Evolutionary conservation across 768 basidiomycete species (phyloP), one percentile per base, ranked within the genome.

Genomic region (Suillus spraguei): DNA sequence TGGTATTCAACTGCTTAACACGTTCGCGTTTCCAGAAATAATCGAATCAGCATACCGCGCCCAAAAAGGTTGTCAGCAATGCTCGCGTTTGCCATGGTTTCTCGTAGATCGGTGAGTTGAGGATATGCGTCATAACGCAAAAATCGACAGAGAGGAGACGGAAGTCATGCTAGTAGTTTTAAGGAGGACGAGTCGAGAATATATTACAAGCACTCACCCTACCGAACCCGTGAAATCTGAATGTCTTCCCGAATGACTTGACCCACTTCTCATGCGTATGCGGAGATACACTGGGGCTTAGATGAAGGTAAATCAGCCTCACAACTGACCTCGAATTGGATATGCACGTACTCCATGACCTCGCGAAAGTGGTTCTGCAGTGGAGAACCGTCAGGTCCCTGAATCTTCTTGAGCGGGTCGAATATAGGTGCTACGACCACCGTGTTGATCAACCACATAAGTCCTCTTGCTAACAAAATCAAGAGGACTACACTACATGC

Each of bases 11-110:
- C 39, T 32, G 36, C 28, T 65, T 32, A 61, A 50, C 42, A 28
- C n/a, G 28, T 36, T 44, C 39, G 39, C 17, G 3, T 35, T 7
- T 33, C 33, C 17, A 66, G 53, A 24, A 38, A 33, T 13, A 42
- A 56, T 35, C 11, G 11, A 65, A 22, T 58, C 39, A 61, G 41
- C 67, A 35, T 59, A 83, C 85, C 85, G 71, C 76, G 76, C 8
- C 85, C 85, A 66, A 86, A 77, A 6, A 85, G 73, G 38, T 79
- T 75, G 78, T 72, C n/a, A 87, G 70, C 42, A 84, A 74, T 39
- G 73, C 62, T 17, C 83, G 78, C 4, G 85, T 86, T 67, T 84
- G 83, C 83, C 83, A 84, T 8, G 85, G 85, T 68, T 85, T 87
- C 67, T 85, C 80, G 63, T 82, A 87, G 6, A 72, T 66, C 0